Percentiles rank a stretch among this genome's conserved stretches.
phyloP scores from a whole-genome alignment of 768 basidiomycete species.

The Baorangia bicolor region DNA sequence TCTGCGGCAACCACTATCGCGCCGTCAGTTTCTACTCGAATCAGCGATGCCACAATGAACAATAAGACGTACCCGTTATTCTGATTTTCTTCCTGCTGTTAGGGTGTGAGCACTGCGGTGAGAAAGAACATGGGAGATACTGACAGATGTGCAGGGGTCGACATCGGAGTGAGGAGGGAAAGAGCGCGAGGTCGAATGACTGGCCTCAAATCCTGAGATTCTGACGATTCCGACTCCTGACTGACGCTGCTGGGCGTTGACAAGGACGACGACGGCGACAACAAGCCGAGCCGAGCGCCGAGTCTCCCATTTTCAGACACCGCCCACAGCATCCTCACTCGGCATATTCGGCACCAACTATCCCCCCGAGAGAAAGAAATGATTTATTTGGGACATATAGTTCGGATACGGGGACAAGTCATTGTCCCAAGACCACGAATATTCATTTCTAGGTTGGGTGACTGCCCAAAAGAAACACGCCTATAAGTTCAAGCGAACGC shows the following conservation, averaged over 20 bases:
- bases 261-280: constrained; percentile 14
- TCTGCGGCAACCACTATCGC: constrained; percentile 89
- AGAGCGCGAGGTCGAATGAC: neutral
- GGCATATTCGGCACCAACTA: constrained; percentile 22
- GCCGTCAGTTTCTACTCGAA: constrained; percentile 2
- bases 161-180: constrained; percentile 22
- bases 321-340: constrained; percentile 15
- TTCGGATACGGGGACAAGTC: no score
- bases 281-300: constrained; percentile 10
- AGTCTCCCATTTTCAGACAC: constrained; percentile 30
- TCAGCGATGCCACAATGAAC: neutral
- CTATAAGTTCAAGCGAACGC: neutral
- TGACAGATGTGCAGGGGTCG: constrained; percentile 29
- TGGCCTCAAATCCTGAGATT: neutral
- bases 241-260: constrained; percentile 11
- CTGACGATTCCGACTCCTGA: neutral
- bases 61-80: constrained; percentile 57
- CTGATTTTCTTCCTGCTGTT: constrained; percentile 69
- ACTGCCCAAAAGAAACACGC: no score
- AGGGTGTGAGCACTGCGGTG: constrained; percentile 12
- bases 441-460: no score
- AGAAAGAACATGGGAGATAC: constrained; percentile 1
- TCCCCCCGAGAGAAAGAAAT: no score
- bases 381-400: no score
- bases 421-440: no score